Evolutionary conservation across 306 rosid genomes (phyloP).

Genomic region (Pachyrhizus erosus): DNA sequence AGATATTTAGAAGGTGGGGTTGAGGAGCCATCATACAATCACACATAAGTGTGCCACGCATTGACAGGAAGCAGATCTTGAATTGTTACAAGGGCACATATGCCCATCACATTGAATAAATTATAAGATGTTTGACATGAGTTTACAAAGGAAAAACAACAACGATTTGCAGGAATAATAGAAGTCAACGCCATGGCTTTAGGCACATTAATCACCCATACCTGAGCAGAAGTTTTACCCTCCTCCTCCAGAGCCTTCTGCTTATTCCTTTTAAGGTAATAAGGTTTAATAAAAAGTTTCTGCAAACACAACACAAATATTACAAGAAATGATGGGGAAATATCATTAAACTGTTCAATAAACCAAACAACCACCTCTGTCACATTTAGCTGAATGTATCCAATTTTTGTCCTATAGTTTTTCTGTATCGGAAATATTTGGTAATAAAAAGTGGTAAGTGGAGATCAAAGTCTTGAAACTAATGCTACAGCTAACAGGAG

Average conservation of each 20-base stretch:
- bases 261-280: slow-evolving; percentile 76
- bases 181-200: slow-evolving; percentile 22
- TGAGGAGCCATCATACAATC: neutral
- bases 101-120: slow-evolving; percentile 12
- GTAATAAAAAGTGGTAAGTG: neutral
- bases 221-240: slow-evolving; percentile 75
- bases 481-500: neutral
- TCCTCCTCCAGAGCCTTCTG: slow-evolving; percentile 79
- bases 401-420: slow-evolving; percentile 1
- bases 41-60: neutral
- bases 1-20: neutral
- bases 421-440: slow-evolving; percentile 26
- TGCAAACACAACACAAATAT: slow-evolving; percentile 52
- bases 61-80: slow-evolving; percentile 15
- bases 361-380: slow-evolving; percentile 27
- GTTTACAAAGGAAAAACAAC: slow-evolving; percentile 24
- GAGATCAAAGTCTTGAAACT: neutral
- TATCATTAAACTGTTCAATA: slow-evolving; percentile 11
- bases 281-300: slow-evolving; percentile 83
- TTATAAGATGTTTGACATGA: neutral
- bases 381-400: slow-evolving; percentile 25
- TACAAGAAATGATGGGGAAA: neutral
- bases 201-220: slow-evolving; percentile 45
- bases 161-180: slow-evolving; percentile 3
- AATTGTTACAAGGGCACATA: slow-evolving; percentile 7